phyloP scores from a whole-genome alignment of 495 filamentous ascomycete genomes.

The Penicillium simplicissimum region DNA sequence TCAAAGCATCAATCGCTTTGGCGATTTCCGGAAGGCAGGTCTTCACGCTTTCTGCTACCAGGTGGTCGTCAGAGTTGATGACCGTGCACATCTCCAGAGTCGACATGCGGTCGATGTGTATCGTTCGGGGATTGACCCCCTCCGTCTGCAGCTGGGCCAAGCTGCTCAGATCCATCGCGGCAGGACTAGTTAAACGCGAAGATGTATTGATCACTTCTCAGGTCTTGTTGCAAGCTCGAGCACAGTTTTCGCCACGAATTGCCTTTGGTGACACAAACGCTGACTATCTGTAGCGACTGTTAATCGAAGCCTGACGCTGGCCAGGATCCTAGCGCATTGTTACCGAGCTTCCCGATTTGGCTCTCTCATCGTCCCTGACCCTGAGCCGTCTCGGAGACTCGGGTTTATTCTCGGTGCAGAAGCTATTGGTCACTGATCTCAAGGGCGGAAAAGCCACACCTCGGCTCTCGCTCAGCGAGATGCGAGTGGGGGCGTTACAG shows the following conservation, averaged over 20 bases:
- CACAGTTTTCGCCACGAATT: neutral
- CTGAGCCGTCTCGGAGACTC: neutral
- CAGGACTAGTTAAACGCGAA: neutral
- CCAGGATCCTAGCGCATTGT: neutral
- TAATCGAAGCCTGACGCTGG: constrained; percentile 6
- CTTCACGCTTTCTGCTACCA: constrained; percentile 33
- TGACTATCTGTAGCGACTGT: neutral
- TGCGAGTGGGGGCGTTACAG: constrained; percentile 15
- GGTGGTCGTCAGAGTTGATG: constrained; percentile 38
- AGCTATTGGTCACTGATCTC: neutral
- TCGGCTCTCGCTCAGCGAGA: constrained; percentile 7
- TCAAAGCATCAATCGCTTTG: constrained; percentile 33
- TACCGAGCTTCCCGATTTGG: neutral
- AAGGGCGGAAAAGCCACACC: neutral
- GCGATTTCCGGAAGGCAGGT: constrained; percentile 35
- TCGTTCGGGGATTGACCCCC: constrained; percentile 32
- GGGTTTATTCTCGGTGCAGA: neutral
- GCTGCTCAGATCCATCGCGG: constrained; percentile 27
- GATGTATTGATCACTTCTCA: neutral
- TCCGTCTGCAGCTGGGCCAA: constrained; percentile 39
- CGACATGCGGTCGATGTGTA: constrained; percentile 36
- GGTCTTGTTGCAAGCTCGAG: neutral
- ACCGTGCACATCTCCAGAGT: constrained; percentile 38
- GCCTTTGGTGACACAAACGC: neutral
- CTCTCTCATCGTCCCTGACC: neutral